phyloP scores from a whole-genome alignment of 352 stramenopile species.

The Phytophthora chlamydospora region DNA sequence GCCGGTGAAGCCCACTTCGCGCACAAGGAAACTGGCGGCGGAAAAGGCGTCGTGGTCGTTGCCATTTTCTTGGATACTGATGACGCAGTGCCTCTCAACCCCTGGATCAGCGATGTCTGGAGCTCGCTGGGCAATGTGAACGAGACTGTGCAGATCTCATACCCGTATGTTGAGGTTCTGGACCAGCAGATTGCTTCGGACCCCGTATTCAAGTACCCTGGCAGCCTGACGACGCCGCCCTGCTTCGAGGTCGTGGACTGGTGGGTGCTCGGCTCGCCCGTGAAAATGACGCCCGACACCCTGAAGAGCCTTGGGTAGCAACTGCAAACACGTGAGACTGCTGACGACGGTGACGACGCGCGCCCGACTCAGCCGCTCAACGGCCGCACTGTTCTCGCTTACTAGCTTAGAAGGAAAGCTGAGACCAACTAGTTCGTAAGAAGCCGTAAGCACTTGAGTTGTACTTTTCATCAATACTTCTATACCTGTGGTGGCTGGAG shows the following conservation, averaged over 20 bases:
- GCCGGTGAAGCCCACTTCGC: slow-evolving; percentile 45
- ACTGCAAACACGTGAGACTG: slow-evolving; percentile 21
- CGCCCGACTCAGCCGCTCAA: slow-evolving; percentile 50
- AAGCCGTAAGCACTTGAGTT: no score
- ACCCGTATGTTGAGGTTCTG: slow-evolving; percentile 16
- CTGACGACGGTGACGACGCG: slow-evolving; percentile 36
- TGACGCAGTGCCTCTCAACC: background rate
- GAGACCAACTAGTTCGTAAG: no score
- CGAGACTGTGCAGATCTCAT: background rate
- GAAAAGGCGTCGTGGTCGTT: slow-evolving; percentile 27
- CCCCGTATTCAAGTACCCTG: slow-evolving; percentile 53
- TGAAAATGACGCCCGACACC: slow-evolving; percentile 36
- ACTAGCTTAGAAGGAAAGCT: slow-evolving; percentile 15
- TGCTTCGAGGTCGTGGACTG: slow-evolving; percentile 53
- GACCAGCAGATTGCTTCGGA: slow-evolving; percentile 9
- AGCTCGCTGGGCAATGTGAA: slow-evolving; percentile 22
- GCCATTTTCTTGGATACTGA: slow-evolving; percentile 14
- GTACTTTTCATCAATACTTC: no score
- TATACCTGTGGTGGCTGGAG: no score
- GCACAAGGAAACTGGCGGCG: slow-evolving; percentile 23
- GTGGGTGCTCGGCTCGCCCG: slow-evolving; percentile 47
- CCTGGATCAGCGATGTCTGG: slow-evolving; percentile 26
- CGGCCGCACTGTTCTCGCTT: slow-evolving; percentile 39
- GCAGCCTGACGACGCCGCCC: slow-evolving; percentile 49
- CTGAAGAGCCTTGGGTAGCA: slow-evolving; percentile 34